These are phyloP conservation scores for Aureobasidium sp. DNA, from an alignment of 2,329 filamentous ascomycete species.

Conservation along the genomic window DNA sequence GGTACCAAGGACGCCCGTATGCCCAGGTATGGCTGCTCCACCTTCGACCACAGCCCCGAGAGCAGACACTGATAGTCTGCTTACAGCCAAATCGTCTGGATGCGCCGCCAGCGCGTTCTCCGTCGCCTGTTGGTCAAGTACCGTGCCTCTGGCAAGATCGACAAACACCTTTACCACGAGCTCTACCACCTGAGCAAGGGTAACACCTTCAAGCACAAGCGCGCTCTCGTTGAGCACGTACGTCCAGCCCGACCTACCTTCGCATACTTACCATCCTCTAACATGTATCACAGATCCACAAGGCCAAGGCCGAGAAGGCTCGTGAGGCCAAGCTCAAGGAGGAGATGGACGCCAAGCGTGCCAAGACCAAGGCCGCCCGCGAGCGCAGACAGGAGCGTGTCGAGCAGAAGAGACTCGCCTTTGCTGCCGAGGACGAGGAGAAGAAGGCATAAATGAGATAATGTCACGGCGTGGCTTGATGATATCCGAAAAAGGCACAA, in stretches of 20 bases:
- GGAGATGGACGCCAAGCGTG: slow-evolving; percentile 77
- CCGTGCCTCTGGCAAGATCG: slow-evolving; percentile 99
- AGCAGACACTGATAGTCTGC: slow-evolving; percentile 27
- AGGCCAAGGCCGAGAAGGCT: slow-evolving; percentile 98
- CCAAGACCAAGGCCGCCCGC: slow-evolving; percentile 99
- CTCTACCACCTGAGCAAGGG: slow-evolving; percentile 99
- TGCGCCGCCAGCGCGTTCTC: slow-evolving; percentile 98
- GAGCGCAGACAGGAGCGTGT: slow-evolving; percentile 95
- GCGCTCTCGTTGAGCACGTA: slow-evolving; percentile 99
- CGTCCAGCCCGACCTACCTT: slow-evolving; percentile 43
- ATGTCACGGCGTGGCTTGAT: slow-evolving; percentile 16
- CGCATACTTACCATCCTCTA: slow-evolving; percentile 17
- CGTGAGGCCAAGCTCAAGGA: slow-evolving; percentile 96
- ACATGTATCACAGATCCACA: slow-evolving; percentile 71
- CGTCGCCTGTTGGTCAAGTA: slow-evolving; percentile 99
- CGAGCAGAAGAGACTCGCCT: slow-evolving; percentile 80
- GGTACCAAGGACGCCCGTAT: slow-evolving; percentile 99
- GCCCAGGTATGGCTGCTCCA: slow-evolving; percentile 66
- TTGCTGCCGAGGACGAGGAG: slow-evolving; percentile 62
- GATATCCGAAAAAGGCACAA: slow-evolving; percentile 16
- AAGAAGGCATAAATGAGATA: slow-evolving; percentile 25
- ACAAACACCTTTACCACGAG: slow-evolving; percentile 99
- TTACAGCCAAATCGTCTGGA: slow-evolving; percentile 91
- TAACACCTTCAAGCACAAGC: slow-evolving; percentile 99
- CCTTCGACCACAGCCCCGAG: neutral